A percentile compares a stretch with the other conserved stretches of the same genome.
phyloP scores from a whole-genome alignment of 202 grass and related monocot species.

The Zizania palustris region DNA sequence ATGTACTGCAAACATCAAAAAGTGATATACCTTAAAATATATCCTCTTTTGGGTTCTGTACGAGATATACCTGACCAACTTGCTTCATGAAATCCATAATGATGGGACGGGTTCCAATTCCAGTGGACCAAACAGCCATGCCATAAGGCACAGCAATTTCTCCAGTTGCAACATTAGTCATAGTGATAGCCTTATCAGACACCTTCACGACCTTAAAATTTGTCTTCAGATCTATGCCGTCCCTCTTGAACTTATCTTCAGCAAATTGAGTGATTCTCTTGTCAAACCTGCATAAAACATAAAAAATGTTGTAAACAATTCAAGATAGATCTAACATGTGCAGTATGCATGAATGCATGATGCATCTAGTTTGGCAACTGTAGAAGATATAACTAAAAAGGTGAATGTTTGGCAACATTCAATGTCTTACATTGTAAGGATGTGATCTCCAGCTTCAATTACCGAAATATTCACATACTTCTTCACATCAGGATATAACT shows the following conservation, averaged over 20 bases:
- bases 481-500: slow-evolving; percentile 66
- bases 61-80: slow-evolving; percentile 66
- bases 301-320: neutral
- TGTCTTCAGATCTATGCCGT: slow-evolving; percentile 73
- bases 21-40: neutral
- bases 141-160: slow-evolving; percentile 67
- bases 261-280: slow-evolving; percentile 90
- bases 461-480: slow-evolving; percentile 73
- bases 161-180: slow-evolving; percentile 56
- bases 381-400: neutral
- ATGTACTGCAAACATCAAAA: neutral
- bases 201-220: slow-evolving; percentile 83
- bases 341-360: no score
- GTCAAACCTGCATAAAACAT: slow-evolving; percentile 61
- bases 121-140: slow-evolving; percentile 80
- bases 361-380: no score
- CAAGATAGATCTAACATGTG: neutral
- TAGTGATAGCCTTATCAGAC: slow-evolving; percentile 69
- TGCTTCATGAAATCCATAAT: slow-evolving; percentile 84
- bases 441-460: slow-evolving; percentile 83
- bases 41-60: neutral
- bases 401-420: neutral
- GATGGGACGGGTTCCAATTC: slow-evolving; percentile 72
- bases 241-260: slow-evolving; percentile 79
- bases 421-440: slow-evolving; percentile 72